Evolutionary conservation across 192 early-diverging fungal genomes (phyloP), one percentile per base, ranked within the genome.

Genomic region (Dissophora ornata): DNA sequence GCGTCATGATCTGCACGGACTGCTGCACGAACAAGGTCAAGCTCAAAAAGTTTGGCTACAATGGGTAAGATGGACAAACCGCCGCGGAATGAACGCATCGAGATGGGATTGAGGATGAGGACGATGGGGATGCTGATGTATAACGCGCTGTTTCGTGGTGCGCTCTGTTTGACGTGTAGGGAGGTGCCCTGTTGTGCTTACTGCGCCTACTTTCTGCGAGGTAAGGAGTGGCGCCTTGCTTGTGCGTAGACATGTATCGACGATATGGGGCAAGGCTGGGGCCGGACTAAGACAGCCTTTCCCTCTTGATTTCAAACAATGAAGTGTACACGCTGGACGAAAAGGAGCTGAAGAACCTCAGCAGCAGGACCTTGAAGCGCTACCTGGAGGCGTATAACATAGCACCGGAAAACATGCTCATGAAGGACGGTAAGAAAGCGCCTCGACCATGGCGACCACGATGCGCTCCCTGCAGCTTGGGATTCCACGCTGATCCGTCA

Each of bases 251-350:
- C 11, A 3, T 42, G 25, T 24, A 36, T 4, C 9, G 12, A 25
- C 49, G 6, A 10, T 48, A 21, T 26, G 36, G 36, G 13, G 36
- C 6, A 13, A 38, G 36, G 7, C 7, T 38, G 36, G 36, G 36
- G n/a, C n/a, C n/a, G n/a, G n/a, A n/a, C n/a, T n/a, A n/a, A n/a
- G n/a, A n/a, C n/a, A n/a, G n/a, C n/a, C n/a, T n/a, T n/a, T n/a
- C n/a, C n/a, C 13, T 6, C 13, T 38, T 13, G 13, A 38, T 38
- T 6, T 6, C 36, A 38, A 9, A 9, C 13, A 38, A 9, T 38
- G 36, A 38, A 75, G 71, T 75, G 10, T 67, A 53, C 51, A 67
- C 59, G 24, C 40, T 75, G 26, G 71, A 75, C n/a, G 38, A 66
- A 13, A 30, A 38, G 1, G 45, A 51, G n/a, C 52, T 75, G 25